These are phyloP conservation scores for Melanomma pulvis-pyrius DNA, from an alignment of 495 filamentous ascomycete genomes.

Conservation along the genomic window DNA sequence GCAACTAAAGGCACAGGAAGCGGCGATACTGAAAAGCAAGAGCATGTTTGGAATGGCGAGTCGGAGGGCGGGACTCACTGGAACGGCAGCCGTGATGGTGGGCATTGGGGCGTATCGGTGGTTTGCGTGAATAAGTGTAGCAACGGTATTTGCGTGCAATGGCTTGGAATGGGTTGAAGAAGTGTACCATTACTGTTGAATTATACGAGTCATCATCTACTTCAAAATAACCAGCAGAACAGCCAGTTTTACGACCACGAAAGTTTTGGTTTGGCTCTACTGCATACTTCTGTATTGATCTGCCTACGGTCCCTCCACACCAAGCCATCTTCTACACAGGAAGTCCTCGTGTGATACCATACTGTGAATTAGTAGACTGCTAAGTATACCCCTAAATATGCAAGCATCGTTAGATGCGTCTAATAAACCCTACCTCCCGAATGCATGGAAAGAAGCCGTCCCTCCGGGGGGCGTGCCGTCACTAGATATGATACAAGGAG, in stretches of 20 bases:
- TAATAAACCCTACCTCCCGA: background rate
- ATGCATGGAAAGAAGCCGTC: constrained; percentile 3
- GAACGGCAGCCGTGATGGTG: constrained; percentile 69
- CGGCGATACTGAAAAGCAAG: constrained; percentile 68
- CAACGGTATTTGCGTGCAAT: background rate
- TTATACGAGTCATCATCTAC: too few species aligned
- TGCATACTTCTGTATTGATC: too few species aligned
- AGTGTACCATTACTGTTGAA: too few species aligned
- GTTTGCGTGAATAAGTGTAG: constrained; percentile 49
- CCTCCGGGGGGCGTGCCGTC: background rate
- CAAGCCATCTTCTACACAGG: background rate
- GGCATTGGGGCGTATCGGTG: constrained; percentile 67
- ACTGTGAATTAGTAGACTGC: background rate
- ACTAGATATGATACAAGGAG: constrained; percentile 2
- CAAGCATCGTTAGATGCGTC: background rate
- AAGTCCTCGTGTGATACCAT: background rate
- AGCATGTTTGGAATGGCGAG: constrained; percentile 77
- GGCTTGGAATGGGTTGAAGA: too few species aligned
- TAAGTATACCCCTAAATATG: background rate
- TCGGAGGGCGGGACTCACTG: constrained; percentile 68
- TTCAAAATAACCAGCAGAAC: too few species aligned
- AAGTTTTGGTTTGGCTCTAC: too few species aligned
- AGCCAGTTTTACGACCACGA: too few species aligned
- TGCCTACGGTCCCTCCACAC: background rate
- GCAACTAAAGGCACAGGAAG: constrained; percentile 71